Evolutionary conservation across 768 basidiomycete genomes (phyloP), one percentile per base, ranked within the genome.

Genomic region (Guyanaporus albipodus): DNA sequence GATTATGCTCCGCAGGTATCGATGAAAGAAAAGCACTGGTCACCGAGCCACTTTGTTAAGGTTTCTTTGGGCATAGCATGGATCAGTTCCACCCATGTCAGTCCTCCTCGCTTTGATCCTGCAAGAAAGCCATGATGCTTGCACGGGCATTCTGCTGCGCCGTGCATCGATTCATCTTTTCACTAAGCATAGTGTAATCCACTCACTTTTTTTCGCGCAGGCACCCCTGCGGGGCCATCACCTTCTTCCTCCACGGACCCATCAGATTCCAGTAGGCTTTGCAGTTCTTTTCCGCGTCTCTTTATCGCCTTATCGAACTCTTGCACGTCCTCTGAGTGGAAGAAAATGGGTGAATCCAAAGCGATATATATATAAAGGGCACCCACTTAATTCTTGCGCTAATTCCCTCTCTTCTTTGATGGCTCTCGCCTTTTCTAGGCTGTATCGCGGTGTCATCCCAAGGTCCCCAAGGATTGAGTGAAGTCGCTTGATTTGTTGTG

Each of bases 371-470:
- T 8, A 14, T 12, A 44, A 34, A 6, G 17, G 3, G 17, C 19
- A 73, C 79, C 26, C 54, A 93, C 91, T 77, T 17, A 92, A 73
- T 59, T 93, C 90, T 49, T 88, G 73, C 19, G 78, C 84, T 6
- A 91, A 62, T 61, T 93, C 93, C 36, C 90, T 72, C 58, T 78
- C 78, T 62, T 73, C 78, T 50, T 76, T 85, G 55, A 94, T 85
- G 4, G 72, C 69, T 55, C 79, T 87, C 4, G 91, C 92, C 67
- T 93, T 85, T 43, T 89, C 90, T 58, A 90, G 56, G 50, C 80
- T 91, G 58, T 83, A 70, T 19, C 84, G 77, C 1, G 87, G 87
- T 0, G 72, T 78, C 89, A 93, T 94, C 1, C 91, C 91, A 24
- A 92, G 72, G 4, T 83, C 85, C 21, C 70, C 59, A 8, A 92